These are phyloP conservation scores for Nothopassalora personata DNA, from an alignment of 2,329 filamentous ascomycete species.

Conservation along the genomic window DNA sequence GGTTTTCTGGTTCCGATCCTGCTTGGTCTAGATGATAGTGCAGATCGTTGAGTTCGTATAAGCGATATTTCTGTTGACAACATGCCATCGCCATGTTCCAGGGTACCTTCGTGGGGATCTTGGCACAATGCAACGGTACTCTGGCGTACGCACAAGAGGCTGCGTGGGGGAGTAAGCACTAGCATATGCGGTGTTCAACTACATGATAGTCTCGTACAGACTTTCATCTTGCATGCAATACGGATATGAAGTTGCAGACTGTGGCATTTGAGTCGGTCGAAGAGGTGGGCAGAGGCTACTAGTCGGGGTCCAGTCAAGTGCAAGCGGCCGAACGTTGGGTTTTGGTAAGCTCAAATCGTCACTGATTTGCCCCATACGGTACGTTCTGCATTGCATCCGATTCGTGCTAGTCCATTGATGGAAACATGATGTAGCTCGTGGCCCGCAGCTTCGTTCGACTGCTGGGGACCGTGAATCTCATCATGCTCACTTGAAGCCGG, in stretches of 20 bases:
- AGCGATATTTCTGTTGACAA: no score
- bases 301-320: background rate
- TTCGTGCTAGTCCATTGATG: background rate
- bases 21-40: background rate
- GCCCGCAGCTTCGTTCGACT: background rate
- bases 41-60: no score
- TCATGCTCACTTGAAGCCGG: background rate
- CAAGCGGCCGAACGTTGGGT: background rate
- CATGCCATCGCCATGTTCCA: no score
- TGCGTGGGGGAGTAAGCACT: no score
- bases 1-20: background rate
- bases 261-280: no score
- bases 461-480: background rate
- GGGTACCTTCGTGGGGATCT: no score
- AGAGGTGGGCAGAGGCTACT: background rate
- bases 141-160: no score
- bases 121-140: no score
- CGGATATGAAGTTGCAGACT: no score
- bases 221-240: no score
- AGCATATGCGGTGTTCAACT: no score
- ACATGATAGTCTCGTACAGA: no score
- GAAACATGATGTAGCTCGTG: background rate
- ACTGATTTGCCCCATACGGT: background rate
- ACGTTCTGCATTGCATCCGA: background rate
- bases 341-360: background rate